Evolutionary conservation across 2,329 filamentous ascomycete species (phyloP), one percentile per base, ranked within the genome.

Genomic region (Phyllosticta citribraziliensis): DNA sequence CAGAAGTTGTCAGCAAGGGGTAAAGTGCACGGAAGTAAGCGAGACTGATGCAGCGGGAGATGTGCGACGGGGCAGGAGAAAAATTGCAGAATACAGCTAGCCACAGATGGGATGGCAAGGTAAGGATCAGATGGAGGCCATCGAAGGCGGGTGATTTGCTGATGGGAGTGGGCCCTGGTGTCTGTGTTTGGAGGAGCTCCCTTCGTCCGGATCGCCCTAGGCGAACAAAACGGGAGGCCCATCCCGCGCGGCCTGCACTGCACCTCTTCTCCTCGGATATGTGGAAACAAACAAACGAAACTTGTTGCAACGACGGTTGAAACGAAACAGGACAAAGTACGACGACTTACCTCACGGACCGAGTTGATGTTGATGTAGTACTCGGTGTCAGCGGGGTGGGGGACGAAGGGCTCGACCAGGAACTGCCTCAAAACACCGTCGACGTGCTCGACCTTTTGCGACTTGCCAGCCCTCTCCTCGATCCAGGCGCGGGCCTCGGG

Each of bases 291-390:
- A 33, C 5, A 20, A 33, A 53, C 53, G 58, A 35, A 56, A 62
- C 57, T 57, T 22, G 22, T n/a, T 64, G 53, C 30, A 30, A 64
- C 52, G 12, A 55, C 19, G 53, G 52, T 56, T 12, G 11, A 27
- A 20, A 33, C 51, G 19, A 64, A 65, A n/a, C 55, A 61, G 65
- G 65, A 50, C 24, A 56, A 64, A 66, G 63, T 52, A 30, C 63
- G 64, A 30, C 63, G 64, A 86, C 91, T 86, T 87, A 97, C 94
- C 87, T 97, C 94, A 83, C 94, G 89, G 73, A 96, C 92, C 66
- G 94, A 97, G 85, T 97, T 94, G 83, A 99, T 99, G 87, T 97
- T 97, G 83, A 99, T 96, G 81, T 99, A 99, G 83, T 97, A 97
- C 80, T 99, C 94, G 66, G 93, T 97, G 76, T 91, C 88, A 71